Base-by-base conservation (phyloP, 2,329 filamentous ascomycete genomes). In the Penicillium oxalicum region DNA sequence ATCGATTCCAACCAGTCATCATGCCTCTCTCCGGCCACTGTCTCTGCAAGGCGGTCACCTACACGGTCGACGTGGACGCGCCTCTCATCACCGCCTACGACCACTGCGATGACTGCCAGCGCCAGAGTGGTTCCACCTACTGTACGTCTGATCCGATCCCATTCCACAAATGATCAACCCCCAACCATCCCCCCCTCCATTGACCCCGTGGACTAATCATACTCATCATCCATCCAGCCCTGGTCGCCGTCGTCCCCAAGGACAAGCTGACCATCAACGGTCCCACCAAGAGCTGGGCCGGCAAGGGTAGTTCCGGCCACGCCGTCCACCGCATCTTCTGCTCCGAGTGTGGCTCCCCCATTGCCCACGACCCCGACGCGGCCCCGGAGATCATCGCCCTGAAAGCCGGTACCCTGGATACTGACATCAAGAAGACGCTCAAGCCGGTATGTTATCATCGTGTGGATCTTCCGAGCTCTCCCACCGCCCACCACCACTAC, bases 101-200 rank as follows among this genome's bases (percentile, higher is more conserved):
- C 64, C 83, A 86, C 74, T 86, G 83, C 61, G 83, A 86, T 63
- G 83, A 86, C 70, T 86, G 83, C 76, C 83, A 86, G 70, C 81
- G 83, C 62, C 83, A 86, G 71, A 78, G 71, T 44, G 83, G 83
- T 55, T 85, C 81, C 13, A 84, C 83, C 49, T 86, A 86, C 69
- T 86, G 67, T 69, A 53, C 12, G 58, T 18, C 29, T 37, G 45
- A 36, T 18, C 18, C 18, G 18, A 18, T 18, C 42, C 7, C 26
- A 37, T 37, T 28, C 36, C 28, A 26, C n/a, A 32, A 39, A 27
- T 28, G 9, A 37, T 40, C 18, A 18, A 18, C 18, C 18, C 18
- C 1, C 18, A 18, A 18, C 18, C 18, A 18, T 18, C 18, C 1
- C 18, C 18, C 18, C 18, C 18, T 18, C 18, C 18, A 18, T 18